phyloP scores from a whole-genome alignment of 208 protist genomes.

The Trypanosomatidae sp. region DNA sequence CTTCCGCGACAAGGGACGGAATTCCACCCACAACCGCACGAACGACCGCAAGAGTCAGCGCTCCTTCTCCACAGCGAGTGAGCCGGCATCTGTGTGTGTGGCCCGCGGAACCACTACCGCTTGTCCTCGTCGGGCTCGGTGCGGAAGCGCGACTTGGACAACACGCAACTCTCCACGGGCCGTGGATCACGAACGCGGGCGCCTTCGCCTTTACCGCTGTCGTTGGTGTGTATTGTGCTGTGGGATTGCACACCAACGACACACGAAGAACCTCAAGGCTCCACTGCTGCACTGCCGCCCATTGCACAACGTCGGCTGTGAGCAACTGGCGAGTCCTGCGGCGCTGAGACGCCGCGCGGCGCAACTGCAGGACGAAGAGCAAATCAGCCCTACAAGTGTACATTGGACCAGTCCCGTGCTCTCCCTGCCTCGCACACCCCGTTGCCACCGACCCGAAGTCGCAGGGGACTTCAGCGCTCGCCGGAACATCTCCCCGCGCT shows the following conservation, averaged over 20 bases:
- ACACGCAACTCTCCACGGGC: too few species aligned
- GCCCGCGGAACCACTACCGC: background rate
- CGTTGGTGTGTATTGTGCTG: too few species aligned
- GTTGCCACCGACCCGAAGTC: background rate
- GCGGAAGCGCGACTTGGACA: too few species aligned
- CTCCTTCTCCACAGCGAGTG: background rate
- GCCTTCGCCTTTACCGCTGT: too few species aligned
- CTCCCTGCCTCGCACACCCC: background rate
- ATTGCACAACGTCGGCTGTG: too few species aligned
- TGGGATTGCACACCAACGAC: too few species aligned
- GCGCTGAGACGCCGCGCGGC: background rate
- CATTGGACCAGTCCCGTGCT: constrained; percentile 4
- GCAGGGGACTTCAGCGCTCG: background rate
- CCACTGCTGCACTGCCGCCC: too few species aligned
- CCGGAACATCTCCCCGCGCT: background rate
- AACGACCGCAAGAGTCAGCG: background rate
- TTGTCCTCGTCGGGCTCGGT: background rate
- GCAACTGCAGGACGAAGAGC: constrained; percentile 21
- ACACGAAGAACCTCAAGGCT: too few species aligned
- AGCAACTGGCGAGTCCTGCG: too few species aligned
- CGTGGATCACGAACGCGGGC: too few species aligned
- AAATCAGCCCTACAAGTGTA: background rate
- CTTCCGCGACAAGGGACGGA: too few species aligned
- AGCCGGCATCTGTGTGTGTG: background rate
- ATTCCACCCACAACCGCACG: background rate